These are phyloP conservation scores for Cinnamomum chago DNA, from an alignment of 164 flowering plant species.

Conservation along the genomic window DNA sequence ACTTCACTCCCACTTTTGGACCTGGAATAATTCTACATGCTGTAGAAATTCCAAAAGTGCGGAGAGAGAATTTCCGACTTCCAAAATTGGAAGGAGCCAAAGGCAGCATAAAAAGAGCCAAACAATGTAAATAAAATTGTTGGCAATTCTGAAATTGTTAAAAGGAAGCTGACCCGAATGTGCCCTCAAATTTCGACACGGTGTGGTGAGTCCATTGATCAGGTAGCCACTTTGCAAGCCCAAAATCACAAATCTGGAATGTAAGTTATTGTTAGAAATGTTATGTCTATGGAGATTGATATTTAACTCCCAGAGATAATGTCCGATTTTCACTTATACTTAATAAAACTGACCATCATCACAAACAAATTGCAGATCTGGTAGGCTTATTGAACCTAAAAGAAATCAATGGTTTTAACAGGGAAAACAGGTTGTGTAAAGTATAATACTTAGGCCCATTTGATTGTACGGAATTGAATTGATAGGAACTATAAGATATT, in stretches of 20 bases:
- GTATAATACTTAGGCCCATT: too few species aligned
- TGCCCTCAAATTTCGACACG: slow-evolving; percentile 80
- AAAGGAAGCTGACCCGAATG: slow-evolving; percentile 68
- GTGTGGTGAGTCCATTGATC: slow-evolving; percentile 86
- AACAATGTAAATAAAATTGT: neutral
- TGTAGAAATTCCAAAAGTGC: neutral
- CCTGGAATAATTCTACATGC: neutral
- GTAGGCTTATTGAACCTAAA: too few species aligned
- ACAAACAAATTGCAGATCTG: too few species aligned
- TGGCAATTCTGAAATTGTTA: neutral
- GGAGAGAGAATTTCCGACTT: neutral
- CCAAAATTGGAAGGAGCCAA: neutral
- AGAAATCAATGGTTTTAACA: too few species aligned
- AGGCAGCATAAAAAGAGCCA: neutral
- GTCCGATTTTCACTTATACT: neutral
- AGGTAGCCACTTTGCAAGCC: slow-evolving; percentile 98
- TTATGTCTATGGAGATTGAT: neutral
- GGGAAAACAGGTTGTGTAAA: too few species aligned
- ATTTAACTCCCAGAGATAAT: neutral
- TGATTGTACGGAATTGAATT: too few species aligned
- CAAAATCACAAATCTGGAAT: slow-evolving; percentile 93
- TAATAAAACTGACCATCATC: too few species aligned
- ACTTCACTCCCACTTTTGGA: neutral
- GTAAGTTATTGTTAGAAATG: neutral
- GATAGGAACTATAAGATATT: too few species aligned